phyloP scores from a whole-genome alignment of 202 grass and related monocot genomes.

The Schoenoplectus triqueter region DNA sequence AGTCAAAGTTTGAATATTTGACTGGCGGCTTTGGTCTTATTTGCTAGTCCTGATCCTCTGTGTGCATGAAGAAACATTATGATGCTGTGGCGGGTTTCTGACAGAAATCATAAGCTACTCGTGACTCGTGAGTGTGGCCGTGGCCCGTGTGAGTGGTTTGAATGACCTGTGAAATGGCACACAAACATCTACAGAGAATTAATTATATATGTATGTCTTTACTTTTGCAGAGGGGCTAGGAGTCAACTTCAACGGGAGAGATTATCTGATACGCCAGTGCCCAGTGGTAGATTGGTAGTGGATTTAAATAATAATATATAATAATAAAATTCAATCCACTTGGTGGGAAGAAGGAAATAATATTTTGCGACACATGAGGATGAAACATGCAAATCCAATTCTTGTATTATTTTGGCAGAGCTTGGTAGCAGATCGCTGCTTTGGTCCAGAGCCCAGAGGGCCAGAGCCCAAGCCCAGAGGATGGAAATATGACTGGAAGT shows the following conservation, averaged over 20 bases:
- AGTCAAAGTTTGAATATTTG: constrained; percentile 86
- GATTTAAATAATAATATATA: too few species aligned
- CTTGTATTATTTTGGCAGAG: too few species aligned
- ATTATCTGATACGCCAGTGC: constrained; percentile 1
- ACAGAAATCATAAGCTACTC: background rate
- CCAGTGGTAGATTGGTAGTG: too few species aligned
- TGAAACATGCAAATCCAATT: too few species aligned
- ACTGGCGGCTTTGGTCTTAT: constrained; percentile 52
- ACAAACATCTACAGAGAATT: background rate
- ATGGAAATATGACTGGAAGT: too few species aligned
- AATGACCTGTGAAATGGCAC: background rate
- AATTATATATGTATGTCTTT: background rate
- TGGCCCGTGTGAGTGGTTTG: too few species aligned
- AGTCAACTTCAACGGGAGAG: constrained; percentile 20
- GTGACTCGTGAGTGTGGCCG: background rate
- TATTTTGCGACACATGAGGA: too few species aligned
- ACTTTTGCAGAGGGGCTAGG: background rate
- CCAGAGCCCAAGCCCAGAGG: too few species aligned
- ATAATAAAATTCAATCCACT: background rate
- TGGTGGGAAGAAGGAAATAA: background rate
- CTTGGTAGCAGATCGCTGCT: too few species aligned
- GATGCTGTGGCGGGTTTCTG: background rate
- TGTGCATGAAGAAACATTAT: background rate
- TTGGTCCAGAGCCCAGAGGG: too few species aligned
- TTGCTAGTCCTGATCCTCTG: background rate